phyloP scores from a whole-genome alignment of 192 early-diverging fungal genomes.

The Coemansia sp. region DNA sequence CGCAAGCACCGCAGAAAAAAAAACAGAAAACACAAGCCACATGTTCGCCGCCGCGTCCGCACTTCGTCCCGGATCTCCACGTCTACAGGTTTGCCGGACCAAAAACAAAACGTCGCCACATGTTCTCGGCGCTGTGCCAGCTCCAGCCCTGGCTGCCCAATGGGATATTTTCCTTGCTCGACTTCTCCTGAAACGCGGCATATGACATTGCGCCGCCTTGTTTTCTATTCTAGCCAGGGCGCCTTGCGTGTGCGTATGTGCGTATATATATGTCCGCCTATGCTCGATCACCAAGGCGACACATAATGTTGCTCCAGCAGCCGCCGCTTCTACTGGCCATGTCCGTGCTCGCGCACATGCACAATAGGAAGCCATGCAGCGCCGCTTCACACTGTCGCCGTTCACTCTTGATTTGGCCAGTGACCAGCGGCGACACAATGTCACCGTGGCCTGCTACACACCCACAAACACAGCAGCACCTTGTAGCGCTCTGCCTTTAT shows the following conservation, averaged over 20 bases:
- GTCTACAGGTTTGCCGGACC: neutral
- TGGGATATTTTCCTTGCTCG: slow-evolving; percentile 5
- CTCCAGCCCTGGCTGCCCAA: neutral
- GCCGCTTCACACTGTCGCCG: neutral
- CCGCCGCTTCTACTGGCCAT: neutral
- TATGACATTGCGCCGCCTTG: neutral
- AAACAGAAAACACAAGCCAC: slow-evolving; percentile 5
- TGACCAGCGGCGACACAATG: neutral
- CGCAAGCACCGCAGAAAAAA: neutral
- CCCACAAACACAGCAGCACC: too few species aligned
- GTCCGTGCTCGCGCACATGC: neutral
- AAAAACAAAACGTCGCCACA: slow-evolving; percentile 4
- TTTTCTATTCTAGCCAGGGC: neutral
- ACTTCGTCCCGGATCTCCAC: slow-evolving; percentile 5
- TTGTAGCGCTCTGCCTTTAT: too few species aligned
- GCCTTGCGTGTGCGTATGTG: neutral
- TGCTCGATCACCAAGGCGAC: too few species aligned
- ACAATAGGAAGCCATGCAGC: neutral
- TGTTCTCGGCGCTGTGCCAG: neutral
- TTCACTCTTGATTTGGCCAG: neutral
- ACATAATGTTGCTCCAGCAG: too few species aligned
- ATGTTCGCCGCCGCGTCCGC: neutral
- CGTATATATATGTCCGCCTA: neutral
- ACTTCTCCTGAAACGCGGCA: slow-evolving; percentile 1
- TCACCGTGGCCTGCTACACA: too few species aligned